phyloP scores from a whole-genome alignment of 2,329 filamentous ascomycete genomes.

The Xylaria sp. region DNA sequence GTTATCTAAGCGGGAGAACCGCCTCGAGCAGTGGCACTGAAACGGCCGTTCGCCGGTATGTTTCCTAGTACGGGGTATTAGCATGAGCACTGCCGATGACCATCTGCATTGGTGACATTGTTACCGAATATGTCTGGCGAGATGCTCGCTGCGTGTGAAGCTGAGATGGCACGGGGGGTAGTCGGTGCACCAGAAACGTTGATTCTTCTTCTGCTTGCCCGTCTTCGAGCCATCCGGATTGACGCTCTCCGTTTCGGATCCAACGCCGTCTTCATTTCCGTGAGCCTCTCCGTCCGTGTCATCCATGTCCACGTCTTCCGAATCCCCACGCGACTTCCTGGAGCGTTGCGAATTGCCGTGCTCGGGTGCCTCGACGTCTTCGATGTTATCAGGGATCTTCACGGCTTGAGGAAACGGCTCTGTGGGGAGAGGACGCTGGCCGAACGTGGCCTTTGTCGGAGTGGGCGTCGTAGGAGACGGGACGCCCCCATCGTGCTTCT shows the following conservation, averaged over 20 bases:
- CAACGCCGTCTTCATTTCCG: slow-evolving; percentile 60
- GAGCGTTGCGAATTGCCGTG: slow-evolving; percentile 70
- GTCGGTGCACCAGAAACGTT: slow-evolving; percentile 95
- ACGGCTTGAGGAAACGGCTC: slow-evolving; percentile 63
- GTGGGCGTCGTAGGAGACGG: slow-evolving; percentile 58
- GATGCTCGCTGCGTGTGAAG: slow-evolving; percentile 94
- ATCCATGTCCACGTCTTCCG: slow-evolving; percentile 80
- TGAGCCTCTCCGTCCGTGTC: slow-evolving; percentile 74
- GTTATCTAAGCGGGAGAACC: slow-evolving; percentile 95
- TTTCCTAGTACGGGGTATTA: slow-evolving; percentile 69
- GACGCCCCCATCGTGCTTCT: slow-evolving; percentile 43
- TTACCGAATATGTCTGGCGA: slow-evolving; percentile 92
- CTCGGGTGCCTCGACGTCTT: slow-evolving; percentile 56
- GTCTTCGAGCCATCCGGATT: slow-evolving; percentile 73
- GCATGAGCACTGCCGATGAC: slow-evolving; percentile 19
- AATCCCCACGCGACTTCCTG: slow-evolving; percentile 65
- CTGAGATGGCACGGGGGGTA: slow-evolving; percentile 93
- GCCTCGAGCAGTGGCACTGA: slow-evolving; percentile 91
- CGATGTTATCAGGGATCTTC: slow-evolving; percentile 58
- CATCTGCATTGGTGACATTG: slow-evolving; percentile 42
- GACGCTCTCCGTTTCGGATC: slow-evolving; percentile 73
- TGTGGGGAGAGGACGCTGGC: slow-evolving; percentile 64
- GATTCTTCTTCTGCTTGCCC: slow-evolving; percentile 94
- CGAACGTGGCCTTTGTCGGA: slow-evolving; percentile 69
- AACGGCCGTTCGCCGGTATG: slow-evolving; percentile 98